Evolutionary conservation across 2,329 filamentous ascomycete species (phyloP).

Genomic region (Beauveria bassiana): DNA sequence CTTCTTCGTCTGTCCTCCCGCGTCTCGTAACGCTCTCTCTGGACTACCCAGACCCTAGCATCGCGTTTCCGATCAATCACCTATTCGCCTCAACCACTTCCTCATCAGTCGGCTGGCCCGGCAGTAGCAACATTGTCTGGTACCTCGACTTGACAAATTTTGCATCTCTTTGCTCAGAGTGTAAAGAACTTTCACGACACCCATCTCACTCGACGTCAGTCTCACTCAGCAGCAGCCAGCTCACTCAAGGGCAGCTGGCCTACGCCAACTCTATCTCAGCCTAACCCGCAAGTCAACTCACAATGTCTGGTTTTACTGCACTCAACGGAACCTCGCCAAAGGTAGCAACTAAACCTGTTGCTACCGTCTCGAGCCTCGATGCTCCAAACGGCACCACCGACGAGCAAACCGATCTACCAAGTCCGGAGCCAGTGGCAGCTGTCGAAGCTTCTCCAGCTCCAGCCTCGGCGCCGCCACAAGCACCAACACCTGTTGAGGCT

Average conservation of each 20-base stretch:
- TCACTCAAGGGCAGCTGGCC: not conserved
- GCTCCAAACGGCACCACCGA: not conserved
- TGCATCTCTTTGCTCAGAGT: not conserved
- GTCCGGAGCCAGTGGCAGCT: not conserved
- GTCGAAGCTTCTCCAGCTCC: not conserved
- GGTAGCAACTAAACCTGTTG: not conserved
- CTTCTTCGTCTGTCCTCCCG: not conserved
- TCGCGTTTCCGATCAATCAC: not conserved
- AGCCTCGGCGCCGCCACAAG: not conserved
- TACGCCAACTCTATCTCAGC: not conserved
- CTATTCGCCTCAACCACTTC: not conserved
- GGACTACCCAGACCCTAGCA: not conserved
- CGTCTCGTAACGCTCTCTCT: not conserved
- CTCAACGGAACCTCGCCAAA: constrained; percentile 45
- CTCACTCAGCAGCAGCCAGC: not conserved
- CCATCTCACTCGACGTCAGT: not conserved
- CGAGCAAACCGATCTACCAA: not conserved
- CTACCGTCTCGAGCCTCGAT: not conserved
- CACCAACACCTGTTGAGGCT: constrained; percentile 14
- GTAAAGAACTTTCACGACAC: not conserved
- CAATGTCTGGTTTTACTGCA: constrained; percentile 45
- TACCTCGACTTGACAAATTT: not conserved
- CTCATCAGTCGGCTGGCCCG: constrained; percentile 5
- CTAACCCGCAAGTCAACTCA: not conserved
- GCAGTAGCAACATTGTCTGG: not conserved